phyloP scores from a whole-genome alignment of 2,329 filamentous ascomycete species.

The Penicillium capsulatum region DNA sequence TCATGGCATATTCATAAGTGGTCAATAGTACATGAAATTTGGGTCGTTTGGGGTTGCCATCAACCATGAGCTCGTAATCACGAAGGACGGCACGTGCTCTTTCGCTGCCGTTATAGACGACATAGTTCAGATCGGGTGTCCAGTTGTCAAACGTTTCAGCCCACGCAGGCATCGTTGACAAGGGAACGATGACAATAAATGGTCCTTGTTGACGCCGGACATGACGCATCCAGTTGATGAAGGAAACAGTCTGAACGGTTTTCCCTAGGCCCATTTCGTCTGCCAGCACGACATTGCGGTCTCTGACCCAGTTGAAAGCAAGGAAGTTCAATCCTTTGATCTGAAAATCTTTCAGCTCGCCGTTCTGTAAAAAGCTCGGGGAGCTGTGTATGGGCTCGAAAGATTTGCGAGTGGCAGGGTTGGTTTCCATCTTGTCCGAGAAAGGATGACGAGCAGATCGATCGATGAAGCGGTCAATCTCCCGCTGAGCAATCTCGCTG shows the following conservation, averaged over 20 bases:
- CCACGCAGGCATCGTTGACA: slow-evolving; percentile 97
- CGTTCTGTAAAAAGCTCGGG: slow-evolving; percentile 77
- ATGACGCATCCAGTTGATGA: slow-evolving; percentile 95
- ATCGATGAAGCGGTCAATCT: slow-evolving; percentile 88
- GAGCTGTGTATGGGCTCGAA: slow-evolving; percentile 73
- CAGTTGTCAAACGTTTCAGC: slow-evolving; percentile 96
- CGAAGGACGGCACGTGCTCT: slow-evolving; percentile 80
- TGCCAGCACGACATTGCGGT: slow-evolving; percentile 92
- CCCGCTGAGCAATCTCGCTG: slow-evolving; percentile 72
- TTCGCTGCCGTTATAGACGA: slow-evolving; percentile 91
- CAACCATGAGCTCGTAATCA: slow-evolving; percentile 82
- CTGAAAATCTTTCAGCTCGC: slow-evolving; percentile 87
- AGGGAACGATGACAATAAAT: slow-evolving; percentile 92
- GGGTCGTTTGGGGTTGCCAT: slow-evolving; percentile 79
- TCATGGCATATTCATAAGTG: slow-evolving; percentile 92
- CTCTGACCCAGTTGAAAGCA: slow-evolving; percentile 89
- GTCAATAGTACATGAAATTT: slow-evolving; percentile 98
- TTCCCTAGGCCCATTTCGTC: slow-evolving; percentile 99
- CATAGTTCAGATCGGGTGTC: slow-evolving; percentile 94
- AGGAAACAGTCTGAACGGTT: slow-evolving; percentile 94
- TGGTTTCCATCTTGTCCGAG: slow-evolving; percentile 75
- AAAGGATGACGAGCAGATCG: slow-evolving; percentile 74
- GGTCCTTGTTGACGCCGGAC: slow-evolving; percentile 85
- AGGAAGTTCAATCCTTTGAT: slow-evolving; percentile 92
- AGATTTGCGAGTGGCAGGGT: slow-evolving; percentile 65